phyloP scores from a whole-genome alignment of 2,329 filamentous ascomycete genomes.

The Fusarium sp. region DNA sequence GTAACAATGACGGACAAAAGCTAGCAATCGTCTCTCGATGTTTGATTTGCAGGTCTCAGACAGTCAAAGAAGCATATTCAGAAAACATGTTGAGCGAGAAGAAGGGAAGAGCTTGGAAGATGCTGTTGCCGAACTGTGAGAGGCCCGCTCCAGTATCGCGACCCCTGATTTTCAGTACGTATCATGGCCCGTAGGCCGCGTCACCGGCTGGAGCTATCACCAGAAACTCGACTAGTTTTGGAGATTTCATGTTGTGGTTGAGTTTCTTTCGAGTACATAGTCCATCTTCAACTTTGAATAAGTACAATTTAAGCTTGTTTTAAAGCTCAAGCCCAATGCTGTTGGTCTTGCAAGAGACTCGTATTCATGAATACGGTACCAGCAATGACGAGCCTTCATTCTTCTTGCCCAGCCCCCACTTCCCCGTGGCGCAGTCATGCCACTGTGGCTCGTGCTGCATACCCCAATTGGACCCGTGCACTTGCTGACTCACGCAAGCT shows the following conservation, averaged over 20 bases:
- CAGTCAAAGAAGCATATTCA: background rate
- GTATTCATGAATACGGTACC: too few relatives aligned
- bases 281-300: background rate
- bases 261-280: background rate
- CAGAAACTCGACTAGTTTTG: background rate
- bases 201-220: background rate
- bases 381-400: background rate
- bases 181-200: background rate
- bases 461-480: constrained; percentile 3
- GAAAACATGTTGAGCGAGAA: background rate
- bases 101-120: background rate
- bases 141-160: background rate
- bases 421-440: constrained; percentile 29
- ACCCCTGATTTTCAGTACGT: background rate
- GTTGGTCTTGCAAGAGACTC: background rate
- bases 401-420: constrained; percentile 3
- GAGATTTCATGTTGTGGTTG: background rate
- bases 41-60: background rate
- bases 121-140: background rate
- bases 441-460: constrained; percentile 33
- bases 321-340: background rate
- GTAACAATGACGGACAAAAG: background rate
- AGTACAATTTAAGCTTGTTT: background rate
- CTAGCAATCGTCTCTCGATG: background rate
- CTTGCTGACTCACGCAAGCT: constrained; percentile 48